phyloP scores from a whole-genome alignment of 805 yeast genomes.

The Candida ortonii region DNA sequence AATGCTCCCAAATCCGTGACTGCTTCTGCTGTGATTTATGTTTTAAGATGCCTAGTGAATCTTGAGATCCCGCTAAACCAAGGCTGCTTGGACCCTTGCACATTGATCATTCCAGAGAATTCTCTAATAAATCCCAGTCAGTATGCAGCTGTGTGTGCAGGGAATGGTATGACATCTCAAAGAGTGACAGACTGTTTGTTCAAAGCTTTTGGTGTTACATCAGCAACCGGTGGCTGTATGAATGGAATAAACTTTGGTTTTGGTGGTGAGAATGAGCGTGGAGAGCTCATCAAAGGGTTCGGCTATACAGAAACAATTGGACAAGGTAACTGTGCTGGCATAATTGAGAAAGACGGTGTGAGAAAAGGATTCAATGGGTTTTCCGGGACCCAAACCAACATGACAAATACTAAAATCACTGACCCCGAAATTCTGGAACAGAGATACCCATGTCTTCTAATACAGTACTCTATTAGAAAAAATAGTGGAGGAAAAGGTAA shows the following conservation, averaged over 20 bases:
- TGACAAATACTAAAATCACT: slow-evolving; percentile 38
- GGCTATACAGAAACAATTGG: slow-evolving; percentile 57
- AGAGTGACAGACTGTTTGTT: slow-evolving; percentile 80
- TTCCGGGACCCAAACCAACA: slow-evolving; percentile 51
- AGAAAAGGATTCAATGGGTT: slow-evolving; percentile 29
- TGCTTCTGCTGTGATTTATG: slow-evolving; percentile 52
- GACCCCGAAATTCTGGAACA: slow-evolving; percentile 54
- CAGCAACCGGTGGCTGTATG: slow-evolving; percentile 90
- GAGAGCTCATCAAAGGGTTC: slow-evolving; percentile 42
- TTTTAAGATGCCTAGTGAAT: slow-evolving; percentile 46
- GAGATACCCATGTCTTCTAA: slow-evolving; percentile 48
- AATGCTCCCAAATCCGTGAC: slow-evolving; percentile 57
- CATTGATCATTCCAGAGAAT: slow-evolving; percentile 32
- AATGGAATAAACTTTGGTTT: slow-evolving; percentile 83
- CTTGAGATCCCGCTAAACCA: slow-evolving; percentile 55
- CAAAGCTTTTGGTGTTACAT: slow-evolving; percentile 76
- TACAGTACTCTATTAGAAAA: slow-evolving; percentile 41
- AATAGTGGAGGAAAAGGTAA: slow-evolving; percentile 51
- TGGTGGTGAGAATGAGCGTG: slow-evolving; percentile 42
- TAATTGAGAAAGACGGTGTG: slow-evolving; percentile 7
- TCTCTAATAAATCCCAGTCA: slow-evolving; percentile 39
- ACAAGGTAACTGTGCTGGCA: slow-evolving; percentile 54
- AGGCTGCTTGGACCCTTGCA: slow-evolving; percentile 42
- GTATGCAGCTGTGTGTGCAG: slow-evolving; percentile 44
- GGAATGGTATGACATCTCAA: slow-evolving; percentile 77